Conservation (phyloP, 495 filamentous ascomycete species). For the Talaromyces adpressus region DNA sequence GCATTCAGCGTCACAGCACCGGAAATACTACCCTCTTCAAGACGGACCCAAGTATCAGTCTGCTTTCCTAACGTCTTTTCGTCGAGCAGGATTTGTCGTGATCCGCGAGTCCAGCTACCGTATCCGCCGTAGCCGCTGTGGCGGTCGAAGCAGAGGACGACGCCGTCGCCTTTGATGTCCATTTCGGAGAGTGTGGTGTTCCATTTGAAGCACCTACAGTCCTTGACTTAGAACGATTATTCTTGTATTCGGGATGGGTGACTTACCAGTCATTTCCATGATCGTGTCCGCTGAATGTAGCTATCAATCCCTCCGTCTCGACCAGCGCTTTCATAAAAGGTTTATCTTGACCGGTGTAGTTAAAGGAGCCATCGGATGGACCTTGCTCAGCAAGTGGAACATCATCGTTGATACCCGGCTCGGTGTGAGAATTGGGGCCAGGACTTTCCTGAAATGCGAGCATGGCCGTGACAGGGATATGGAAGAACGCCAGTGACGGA, state of each 20-base stretch:
- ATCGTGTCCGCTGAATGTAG: slow-evolving; percentile 62
- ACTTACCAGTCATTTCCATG: slow-evolving; percentile 61
- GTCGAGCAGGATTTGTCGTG: slow-evolving; percentile 49
- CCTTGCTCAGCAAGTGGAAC: slow-evolving; percentile 50
- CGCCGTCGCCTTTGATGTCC: slow-evolving; percentile 28
- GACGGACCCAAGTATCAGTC: slow-evolving; percentile 57
- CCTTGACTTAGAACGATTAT: not conserved
- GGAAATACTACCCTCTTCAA: slow-evolving; percentile 53
- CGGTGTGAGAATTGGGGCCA: slow-evolving; percentile 26
- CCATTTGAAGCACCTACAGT: slow-evolving; percentile 33
- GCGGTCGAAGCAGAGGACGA: slow-evolving; percentile 60
- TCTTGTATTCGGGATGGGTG: not conserved
- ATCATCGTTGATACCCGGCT: slow-evolving; percentile 65
- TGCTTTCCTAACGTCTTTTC: slow-evolving; percentile 24
- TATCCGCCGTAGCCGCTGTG: slow-evolving; percentile 70
- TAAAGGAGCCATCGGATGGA: slow-evolving; percentile 23
- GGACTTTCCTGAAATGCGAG: slow-evolving; percentile 40
- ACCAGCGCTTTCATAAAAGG: slow-evolving; percentile 60
- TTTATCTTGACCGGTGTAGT: slow-evolving; percentile 46
- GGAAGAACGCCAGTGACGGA: slow-evolving; percentile 65
- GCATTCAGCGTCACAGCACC: slow-evolving; percentile 55
- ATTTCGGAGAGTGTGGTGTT: slow-evolving; percentile 19
- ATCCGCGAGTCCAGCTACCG: slow-evolving; percentile 54
- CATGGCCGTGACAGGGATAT: slow-evolving; percentile 60
- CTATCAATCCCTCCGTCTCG: slow-evolving; percentile 49